Evolutionary conservation across 1,284 basidiomycete genomes (phyloP), one percentile per base, ranked within the genome.

Genomic region (Vanrija humicola): DNA sequence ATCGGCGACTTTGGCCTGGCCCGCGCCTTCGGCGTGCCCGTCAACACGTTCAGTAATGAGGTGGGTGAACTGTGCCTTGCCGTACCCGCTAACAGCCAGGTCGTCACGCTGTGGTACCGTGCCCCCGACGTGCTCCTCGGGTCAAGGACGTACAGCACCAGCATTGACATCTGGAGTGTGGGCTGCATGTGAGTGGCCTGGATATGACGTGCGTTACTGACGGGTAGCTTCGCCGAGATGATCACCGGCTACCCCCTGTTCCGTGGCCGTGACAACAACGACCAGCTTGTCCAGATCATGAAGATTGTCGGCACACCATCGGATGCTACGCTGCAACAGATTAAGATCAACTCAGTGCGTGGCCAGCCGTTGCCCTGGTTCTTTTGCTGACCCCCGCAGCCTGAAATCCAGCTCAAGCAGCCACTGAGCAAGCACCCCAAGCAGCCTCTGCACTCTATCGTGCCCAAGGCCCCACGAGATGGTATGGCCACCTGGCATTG

Each of bases 81-180:
- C 1, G 12, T 2, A 39, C 19, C 9, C 12, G 10, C 55, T 61
- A 38, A 54, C 52, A n/a, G 14, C 38, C 42, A 95, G 93, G 93
- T 98, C 46, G 96, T 98, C 43, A 98, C 95, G 10, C 82, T 98
- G 26, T 98, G 95, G 95, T 98, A 98, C 75, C 87, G 95, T 53
- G 92, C 95, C 1, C 95, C 96, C 1, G 95, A 98, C 72, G 95
- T 98, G 18, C 82, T 98, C 25, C 85, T 98, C 2, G 96, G 96
- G 23, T 90, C 90, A 9, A 86, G 94, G 53, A 93, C 97, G 72
- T 98, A 98, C 78, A 88, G 89, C 19, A 98, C 96, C 1, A 88
- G 90, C 28, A 91, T 98, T 69, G 96, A 98, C 77, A 95, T 98
- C 85, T 98, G 95, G 95, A 93, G 89, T 46, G 93, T 97, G 23